phyloP scores from a whole-genome alignment of 2,329 filamentous ascomycete genomes.

The Diplodia sapinea region DNA sequence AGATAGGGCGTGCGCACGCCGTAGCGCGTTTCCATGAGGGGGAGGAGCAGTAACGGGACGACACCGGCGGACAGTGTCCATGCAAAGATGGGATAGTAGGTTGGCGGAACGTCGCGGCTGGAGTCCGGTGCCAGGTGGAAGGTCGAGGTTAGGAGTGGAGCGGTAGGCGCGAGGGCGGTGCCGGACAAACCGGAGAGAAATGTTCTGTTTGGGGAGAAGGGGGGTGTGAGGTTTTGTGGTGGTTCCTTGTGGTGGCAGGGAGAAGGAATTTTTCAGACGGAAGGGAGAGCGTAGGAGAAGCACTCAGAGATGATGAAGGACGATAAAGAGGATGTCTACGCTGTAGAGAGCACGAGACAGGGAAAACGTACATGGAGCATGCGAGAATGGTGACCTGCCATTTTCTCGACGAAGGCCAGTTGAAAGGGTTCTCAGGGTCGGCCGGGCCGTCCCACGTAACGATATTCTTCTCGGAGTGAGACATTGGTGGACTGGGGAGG shows the following conservation, averaged over 20 bases:
- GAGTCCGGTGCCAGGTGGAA: slow-evolving; percentile 31
- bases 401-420: slow-evolving; percentile 44
- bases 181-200: slow-evolving; percentile 47
- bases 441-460: slow-evolving; percentile 16
- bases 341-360: too few species aligned
- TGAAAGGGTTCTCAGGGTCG: slow-evolving; percentile 35
- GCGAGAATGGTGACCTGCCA: slow-evolving; percentile 44
- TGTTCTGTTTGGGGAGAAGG: slow-evolving; percentile 33
- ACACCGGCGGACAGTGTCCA: slow-evolving; percentile 48
- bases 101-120: slow-evolving; percentile 42
- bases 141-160: slow-evolving; percentile 36
- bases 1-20: slow-evolving; percentile 38
- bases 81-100: slow-evolving; percentile 46
- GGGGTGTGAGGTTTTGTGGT: not conserved
- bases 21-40: slow-evolving; percentile 47
- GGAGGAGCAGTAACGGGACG: slow-evolving; percentile 45
- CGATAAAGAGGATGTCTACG: not conserved
- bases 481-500: slow-evolving; percentile 4
- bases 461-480: not conserved
- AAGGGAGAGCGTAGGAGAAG: not conserved
- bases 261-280: not conserved
- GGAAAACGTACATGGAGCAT: slow-evolving; percentile 36
- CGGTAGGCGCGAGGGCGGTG: slow-evolving; percentile 46
- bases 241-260: not conserved
- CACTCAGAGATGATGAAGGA: not conserved